Evolutionary conservation across 306 rosid species (phyloP).

Genomic region (Cucurbita pepo): DNA sequence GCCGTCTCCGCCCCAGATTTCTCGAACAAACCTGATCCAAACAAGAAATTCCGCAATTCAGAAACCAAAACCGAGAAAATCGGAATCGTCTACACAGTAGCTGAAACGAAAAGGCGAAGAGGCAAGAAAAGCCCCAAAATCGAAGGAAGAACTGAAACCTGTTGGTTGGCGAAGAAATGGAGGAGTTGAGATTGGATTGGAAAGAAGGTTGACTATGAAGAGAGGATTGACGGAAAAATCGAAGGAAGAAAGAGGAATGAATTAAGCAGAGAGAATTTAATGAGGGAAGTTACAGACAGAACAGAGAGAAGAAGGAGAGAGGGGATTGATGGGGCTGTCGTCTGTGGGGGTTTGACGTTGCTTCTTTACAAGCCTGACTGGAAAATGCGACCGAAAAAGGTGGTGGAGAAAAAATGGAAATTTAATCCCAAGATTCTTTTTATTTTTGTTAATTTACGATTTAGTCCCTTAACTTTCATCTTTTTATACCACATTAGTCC

Average conservation of each 20-base stretch:
- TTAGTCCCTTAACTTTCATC: not conserved
- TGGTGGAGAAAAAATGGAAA: not conserved
- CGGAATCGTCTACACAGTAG: not conserved
- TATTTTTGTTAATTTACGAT: not conserved
- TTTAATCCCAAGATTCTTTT: not conserved
- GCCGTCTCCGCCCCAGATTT: conserved; percentile 23
- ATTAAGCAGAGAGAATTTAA: not conserved
- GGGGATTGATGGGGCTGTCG: not conserved
- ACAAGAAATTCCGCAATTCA: not conserved
- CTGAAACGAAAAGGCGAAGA: not conserved
- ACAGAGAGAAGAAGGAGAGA: not conserved
- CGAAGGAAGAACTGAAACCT: not conserved
- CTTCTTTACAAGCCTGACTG: not conserved
- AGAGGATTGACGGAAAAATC: not conserved
- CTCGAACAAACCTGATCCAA: conserved; percentile 19
- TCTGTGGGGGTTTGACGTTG: not conserved
- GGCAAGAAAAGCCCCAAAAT: not conserved
- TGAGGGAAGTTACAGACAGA: not conserved
- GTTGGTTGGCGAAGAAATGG: not conserved
- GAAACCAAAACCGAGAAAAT: not conserved
- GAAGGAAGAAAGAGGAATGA: not conserved
- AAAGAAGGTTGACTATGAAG: not conserved
- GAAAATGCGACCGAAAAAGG: not conserved
- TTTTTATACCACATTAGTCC: no score
- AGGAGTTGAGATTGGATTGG: not conserved